Percentiles rank a stretch among this genome's conserved stretches.
Conservation (phyloP, 148 eudicot genomes). For the Vaccinium vitisidaea region DNA sequence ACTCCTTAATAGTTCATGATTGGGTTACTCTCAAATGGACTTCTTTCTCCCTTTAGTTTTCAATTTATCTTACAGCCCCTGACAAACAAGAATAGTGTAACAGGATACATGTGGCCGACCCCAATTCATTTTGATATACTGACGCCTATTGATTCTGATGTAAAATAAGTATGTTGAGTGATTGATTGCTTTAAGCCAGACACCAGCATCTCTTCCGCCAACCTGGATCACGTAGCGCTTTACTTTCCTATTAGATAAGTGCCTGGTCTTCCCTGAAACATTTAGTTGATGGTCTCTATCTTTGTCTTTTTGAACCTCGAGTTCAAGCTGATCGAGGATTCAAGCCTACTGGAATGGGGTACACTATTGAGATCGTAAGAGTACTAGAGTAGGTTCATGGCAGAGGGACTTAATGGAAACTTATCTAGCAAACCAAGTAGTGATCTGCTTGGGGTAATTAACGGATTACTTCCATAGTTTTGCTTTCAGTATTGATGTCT, state of each 20-base stretch:
- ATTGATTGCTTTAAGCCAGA: not conserved
- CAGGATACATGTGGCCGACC: not conserved
- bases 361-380: not conserved
- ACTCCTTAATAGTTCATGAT: not conserved
- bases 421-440: not conserved
- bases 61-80: not conserved
- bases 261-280: not conserved
- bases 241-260: not conserved
- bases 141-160: not conserved
- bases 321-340: not conserved
- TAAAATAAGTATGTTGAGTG: not conserved
- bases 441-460: not conserved
- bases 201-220: not conserved
- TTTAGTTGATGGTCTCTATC: not conserved
- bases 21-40: not conserved
- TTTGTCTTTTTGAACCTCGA: not conserved
- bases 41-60: not conserved
- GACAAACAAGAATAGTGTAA: not conserved
- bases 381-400: not conserved
- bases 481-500: not conserved
- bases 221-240: not conserved
- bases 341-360: not conserved
- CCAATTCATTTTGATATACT: not conserved
- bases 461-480: not conserved
- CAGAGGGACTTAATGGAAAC: not conserved